These are phyloP conservation scores for Leccinum barrowsii DNA, from an alignment of 768 basidiomycete species.

Conservation along the genomic window DNA sequence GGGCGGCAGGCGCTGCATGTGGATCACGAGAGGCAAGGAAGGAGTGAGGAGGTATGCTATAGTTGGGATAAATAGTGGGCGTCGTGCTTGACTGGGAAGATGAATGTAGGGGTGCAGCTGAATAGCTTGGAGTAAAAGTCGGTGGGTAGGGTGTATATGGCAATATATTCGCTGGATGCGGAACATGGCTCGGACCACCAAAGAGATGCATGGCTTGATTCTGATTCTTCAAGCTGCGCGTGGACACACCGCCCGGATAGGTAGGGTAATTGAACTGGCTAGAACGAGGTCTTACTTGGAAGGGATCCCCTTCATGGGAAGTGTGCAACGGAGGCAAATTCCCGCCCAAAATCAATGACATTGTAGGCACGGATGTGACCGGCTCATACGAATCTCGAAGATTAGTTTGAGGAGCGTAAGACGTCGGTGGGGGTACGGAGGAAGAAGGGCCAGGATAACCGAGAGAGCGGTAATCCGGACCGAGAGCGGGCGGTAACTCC, in stretches of 20 bases:
- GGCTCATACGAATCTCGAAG: constrained; percentile 37
- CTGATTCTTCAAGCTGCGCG: constrained; percentile 10
- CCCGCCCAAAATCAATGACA: constrained; percentile 6
- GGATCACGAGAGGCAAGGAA: constrained; percentile 13
- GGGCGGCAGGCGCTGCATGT: constrained; percentile 10
- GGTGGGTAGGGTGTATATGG: constrained; percentile 14
- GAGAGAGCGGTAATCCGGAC: constrained; percentile 1
- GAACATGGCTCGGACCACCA: constrained; percentile 5
- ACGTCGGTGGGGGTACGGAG: constrained; percentile 29
- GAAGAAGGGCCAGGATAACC: constrained; percentile 19
- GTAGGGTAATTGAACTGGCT: constrained; percentile 41
- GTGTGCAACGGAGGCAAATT: constrained; percentile 1
- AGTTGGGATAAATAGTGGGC: constrained; percentile 15
- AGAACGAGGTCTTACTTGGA: constrained; percentile 47
- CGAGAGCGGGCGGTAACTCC: constrained; percentile 19
- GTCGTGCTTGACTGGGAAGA: constrained; percentile 6
- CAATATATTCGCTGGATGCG: constrained; percentile 3
- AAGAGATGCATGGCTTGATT: constrained; percentile 14
- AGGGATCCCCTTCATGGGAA: constrained; percentile 28
- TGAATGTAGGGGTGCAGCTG: constrained; percentile 17
- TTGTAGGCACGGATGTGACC: constrained; percentile 5
- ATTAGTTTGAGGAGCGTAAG: constrained; percentile 16
- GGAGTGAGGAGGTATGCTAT: constrained; percentile 6
- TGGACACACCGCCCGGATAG: constrained; percentile 10
- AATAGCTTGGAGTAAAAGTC: constrained; percentile 15